Evolutionary conservation across 163 green algal genomes (phyloP).

Genomic region (Scenedesmus sp.): DNA sequence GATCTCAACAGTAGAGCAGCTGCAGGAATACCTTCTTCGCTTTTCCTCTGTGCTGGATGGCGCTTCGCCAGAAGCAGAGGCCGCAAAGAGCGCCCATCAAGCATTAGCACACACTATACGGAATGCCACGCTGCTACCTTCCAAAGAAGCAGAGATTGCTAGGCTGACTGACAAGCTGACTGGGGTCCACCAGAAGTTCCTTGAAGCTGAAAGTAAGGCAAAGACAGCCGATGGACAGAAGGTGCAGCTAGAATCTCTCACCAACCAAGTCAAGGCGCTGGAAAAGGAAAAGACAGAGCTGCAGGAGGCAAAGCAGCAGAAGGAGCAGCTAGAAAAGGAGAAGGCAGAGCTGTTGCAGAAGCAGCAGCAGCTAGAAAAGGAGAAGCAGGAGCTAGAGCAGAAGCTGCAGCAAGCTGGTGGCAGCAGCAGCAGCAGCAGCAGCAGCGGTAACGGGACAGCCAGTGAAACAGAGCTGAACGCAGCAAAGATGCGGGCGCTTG

Average conservation of each 20-base stretch:
- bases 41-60: neutral
- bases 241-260: neutral
- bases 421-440: neutral
- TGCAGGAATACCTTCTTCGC: constrained; percentile 4
- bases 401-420: neutral
- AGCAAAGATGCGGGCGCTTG: constrained; percentile 22
- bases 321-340: constrained; percentile 13
- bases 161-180: neutral
- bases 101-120: neutral
- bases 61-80: neutral
- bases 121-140: constrained; percentile 1
- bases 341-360: neutral
- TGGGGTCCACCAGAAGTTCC: neutral
- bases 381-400: constrained; percentile 21
- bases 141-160: neutral
- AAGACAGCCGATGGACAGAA: neutral
- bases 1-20: neutral
- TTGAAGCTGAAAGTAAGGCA: neutral
- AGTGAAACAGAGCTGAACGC: neutral
- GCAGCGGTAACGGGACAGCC: neutral
- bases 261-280: neutral
- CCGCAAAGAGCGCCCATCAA: neutral
- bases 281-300: constrained; percentile 13
- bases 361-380: neutral
- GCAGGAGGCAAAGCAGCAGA: neutral